Conservation (phyloP, 2,329 filamentous ascomycete genomes). For the Hymenoscyphus fructigenus region DNA sequence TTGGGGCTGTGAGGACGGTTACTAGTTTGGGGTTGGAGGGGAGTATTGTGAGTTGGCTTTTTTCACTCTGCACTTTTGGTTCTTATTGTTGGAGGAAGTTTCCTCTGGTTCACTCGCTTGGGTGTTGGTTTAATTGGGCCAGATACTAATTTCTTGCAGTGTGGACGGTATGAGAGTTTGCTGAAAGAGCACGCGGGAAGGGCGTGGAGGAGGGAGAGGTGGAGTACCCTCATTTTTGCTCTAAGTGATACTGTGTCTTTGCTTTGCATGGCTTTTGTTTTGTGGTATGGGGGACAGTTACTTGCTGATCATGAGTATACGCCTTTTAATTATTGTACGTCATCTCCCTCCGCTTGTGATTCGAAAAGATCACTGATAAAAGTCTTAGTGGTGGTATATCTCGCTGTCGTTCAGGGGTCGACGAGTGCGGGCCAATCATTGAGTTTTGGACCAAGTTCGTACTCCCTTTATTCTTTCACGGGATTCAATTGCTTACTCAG, state of each 20-base stretch:
- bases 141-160: conserved; percentile 4
- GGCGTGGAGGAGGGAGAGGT: conserved; percentile 47
- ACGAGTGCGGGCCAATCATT: conserved; percentile 54
- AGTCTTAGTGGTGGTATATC: conserved; percentile 55
- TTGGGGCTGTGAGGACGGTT: conserved; percentile 61
- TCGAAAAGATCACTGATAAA: conserved; percentile 48
- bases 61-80: too few species aligned
- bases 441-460: conserved; percentile 44
- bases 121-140: too few species aligned
- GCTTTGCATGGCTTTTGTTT: conserved; percentile 57
- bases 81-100: too few species aligned
- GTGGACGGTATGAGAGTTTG: conserved; percentile 46
- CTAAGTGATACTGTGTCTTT: conserved; percentile 54
- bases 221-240: conserved; percentile 50
- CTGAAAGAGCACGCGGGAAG: conserved; percentile 46
- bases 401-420: conserved; percentile 50
- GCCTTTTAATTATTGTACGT: conserved; percentile 26
- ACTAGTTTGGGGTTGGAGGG: conserved; percentile 60
- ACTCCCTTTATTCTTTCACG: neutral
- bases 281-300: conserved; percentile 48
- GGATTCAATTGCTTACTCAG: conserved; percentile 12
- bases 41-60: conserved; percentile 40
- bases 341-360: conserved; percentile 44
- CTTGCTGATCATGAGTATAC: conserved; percentile 41
- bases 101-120: too few species aligned